phyloP scores from a whole-genome alignment of 495 filamentous ascomycete species.

The Daldinia concentrica region DNA sequence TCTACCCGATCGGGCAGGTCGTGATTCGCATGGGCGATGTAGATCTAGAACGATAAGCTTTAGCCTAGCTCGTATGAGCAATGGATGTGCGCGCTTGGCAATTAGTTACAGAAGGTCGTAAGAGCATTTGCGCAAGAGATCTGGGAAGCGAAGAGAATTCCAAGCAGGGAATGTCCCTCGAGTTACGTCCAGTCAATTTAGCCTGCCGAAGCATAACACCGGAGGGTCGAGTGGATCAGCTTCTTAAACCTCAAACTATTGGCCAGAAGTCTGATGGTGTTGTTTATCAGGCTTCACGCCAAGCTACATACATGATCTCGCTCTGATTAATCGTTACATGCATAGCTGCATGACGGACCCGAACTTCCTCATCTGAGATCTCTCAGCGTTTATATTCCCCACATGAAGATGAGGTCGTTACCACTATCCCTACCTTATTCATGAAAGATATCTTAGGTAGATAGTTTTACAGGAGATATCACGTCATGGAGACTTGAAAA shows the following conservation, averaged over 20 bases:
- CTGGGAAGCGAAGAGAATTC: slow-evolving; percentile 1
- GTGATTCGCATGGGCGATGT: slow-evolving; percentile 1
- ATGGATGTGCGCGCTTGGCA: slow-evolving; percentile 14
- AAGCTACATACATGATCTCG: slow-evolving; percentile 10
- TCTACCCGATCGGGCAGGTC: slow-evolving; percentile 42
- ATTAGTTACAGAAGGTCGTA: slow-evolving; percentile 35
- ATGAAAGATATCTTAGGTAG: background rate
- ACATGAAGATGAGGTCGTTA: slow-evolving; percentile 7
- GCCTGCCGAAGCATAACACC: slow-evolving; percentile 32
- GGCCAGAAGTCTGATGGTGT: background rate
- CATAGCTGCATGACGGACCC: slow-evolving; percentile 8
- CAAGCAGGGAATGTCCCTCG: slow-evolving; percentile 14
- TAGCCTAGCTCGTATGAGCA: slow-evolving; percentile 32
- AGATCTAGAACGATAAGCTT: slow-evolving; percentile 39
- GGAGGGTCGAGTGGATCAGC: slow-evolving; percentile 17
- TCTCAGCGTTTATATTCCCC: slow-evolving; percentile 18
- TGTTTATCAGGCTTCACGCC: slow-evolving; percentile 23
- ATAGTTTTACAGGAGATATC: background rate
- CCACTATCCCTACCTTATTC: slow-evolving; percentile 16
- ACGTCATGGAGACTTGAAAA: background rate
- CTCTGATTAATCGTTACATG: slow-evolving; percentile 14
- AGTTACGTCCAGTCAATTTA: slow-evolving; percentile 37
- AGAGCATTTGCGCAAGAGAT: slow-evolving; percentile 10
- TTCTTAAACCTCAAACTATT: slow-evolving; percentile 11
- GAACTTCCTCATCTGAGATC: slow-evolving; percentile 32